These are phyloP conservation scores for Sugiyamaella japonica DNA, from an alignment of 1,139 yeast genomes.

Conservation along the genomic window DNA sequence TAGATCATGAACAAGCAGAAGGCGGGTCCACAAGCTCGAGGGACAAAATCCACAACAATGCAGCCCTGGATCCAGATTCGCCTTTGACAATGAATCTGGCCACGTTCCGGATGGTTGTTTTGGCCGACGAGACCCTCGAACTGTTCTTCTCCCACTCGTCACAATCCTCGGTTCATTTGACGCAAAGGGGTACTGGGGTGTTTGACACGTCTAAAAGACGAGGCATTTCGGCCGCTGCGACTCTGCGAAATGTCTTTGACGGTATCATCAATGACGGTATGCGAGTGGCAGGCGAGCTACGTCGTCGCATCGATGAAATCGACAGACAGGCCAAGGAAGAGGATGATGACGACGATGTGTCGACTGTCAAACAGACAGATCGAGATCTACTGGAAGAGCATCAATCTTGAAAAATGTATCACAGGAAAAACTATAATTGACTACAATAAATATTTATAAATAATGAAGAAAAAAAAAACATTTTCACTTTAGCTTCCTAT, in stretches of 20 bases:
- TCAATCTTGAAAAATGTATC: background rate
- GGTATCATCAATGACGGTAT: slow-evolving; percentile 90
- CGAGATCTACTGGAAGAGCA: slow-evolving; percentile 41
- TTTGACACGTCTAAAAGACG: slow-evolving; percentile 26
- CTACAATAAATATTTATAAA: slow-evolving; percentile 5
- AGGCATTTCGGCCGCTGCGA: slow-evolving; percentile 44
- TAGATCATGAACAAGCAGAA: background rate
- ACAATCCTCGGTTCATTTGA: slow-evolving; percentile 65
- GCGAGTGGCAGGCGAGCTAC: slow-evolving; percentile 83
- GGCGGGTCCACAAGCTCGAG: background rate
- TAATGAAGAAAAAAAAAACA: background rate
- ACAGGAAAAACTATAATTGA: background rate
- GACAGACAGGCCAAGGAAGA: slow-evolving; percentile 29
- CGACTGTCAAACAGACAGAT: slow-evolving; percentile 40
- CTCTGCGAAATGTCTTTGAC: slow-evolving; percentile 84
- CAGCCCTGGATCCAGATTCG: slow-evolving; percentile 75
- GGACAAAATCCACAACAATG: slow-evolving; percentile 44
- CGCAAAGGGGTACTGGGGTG: slow-evolving; percentile 45
- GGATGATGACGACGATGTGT: slow-evolving; percentile 35
- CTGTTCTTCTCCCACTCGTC: slow-evolving; percentile 71
- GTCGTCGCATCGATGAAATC: slow-evolving; percentile 75
- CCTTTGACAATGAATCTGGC: slow-evolving; percentile 79
- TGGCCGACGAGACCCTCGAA: slow-evolving; percentile 93
- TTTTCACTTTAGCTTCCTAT: slow-evolving; percentile 5
- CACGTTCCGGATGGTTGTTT: slow-evolving; percentile 89